phyloP scores from a whole-genome alignment of 495 filamentous ascomycete genomes.

The Lindgomyces ingoldianus region DNA sequence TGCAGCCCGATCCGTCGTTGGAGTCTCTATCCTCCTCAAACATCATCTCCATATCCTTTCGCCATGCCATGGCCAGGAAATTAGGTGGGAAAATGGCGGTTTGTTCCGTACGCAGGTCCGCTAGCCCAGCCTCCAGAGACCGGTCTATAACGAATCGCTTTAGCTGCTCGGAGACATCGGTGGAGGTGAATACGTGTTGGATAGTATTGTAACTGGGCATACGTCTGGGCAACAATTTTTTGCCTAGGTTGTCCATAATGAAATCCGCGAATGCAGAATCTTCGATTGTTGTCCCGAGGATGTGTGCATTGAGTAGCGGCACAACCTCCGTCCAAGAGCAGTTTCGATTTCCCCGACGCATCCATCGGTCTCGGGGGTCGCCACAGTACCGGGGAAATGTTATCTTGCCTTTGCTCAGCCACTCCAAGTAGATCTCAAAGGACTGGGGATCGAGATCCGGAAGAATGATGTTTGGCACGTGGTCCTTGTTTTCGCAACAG shows the following conservation, averaged over 20 bases:
- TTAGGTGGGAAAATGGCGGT: not conserved
- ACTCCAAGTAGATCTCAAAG: not conserved
- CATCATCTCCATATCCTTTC: not conserved
- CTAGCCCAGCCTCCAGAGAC: not conserved
- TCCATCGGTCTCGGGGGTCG: not conserved
- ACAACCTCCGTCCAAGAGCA: not conserved
- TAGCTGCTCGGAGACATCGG: not conserved
- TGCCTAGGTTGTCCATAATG: not conserved
- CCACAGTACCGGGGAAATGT: too few species aligned
- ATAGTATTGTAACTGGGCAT: not conserved
- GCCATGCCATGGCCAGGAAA: not conserved
- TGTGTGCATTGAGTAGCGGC: constrained; percentile 14
- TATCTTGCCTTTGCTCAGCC: not conserved
- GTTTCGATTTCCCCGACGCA: not conserved
- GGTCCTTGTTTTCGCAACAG: too few species aligned
- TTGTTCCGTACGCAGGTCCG: not conserved
- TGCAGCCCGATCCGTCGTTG: not conserved
- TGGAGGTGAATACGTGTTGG: constrained; percentile 4
- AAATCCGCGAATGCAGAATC: constrained; percentile 8
- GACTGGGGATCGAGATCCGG: not conserved
- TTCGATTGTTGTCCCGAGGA: constrained; percentile 1
- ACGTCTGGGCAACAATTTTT: not conserved
- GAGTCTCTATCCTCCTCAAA: not conserved
- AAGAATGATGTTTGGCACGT: too few species aligned
- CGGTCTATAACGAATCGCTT: not conserved